Evolutionary conservation across 768 basidiomycete genomes (phyloP), one percentile per base, ranked within the genome.

Genomic region (Lactifluus pinguis): DNA sequence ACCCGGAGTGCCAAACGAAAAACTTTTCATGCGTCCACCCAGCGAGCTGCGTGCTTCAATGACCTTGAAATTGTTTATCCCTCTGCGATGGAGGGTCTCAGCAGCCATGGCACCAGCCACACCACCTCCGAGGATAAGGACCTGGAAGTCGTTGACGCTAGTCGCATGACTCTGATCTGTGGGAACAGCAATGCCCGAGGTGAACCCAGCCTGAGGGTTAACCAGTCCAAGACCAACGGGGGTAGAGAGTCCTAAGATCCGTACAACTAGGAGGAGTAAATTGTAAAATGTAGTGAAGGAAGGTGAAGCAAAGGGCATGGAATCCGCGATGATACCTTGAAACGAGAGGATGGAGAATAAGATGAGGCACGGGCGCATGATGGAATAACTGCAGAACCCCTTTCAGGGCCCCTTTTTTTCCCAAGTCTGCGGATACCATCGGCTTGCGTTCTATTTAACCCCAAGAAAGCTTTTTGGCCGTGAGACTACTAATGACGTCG

Each of bases 91-190:
- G 8, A 86, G 73, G 0, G 83, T 80, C 32, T 80, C 78, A 13
- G 86, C 86, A 10, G 85, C 84, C 39, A 83, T 83, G 19, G 86
- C 72, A 10, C 86, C 86, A 5, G 86, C 72, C 44, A 86, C 78
- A 9, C 86, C 85, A 36, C 83, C 85, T 5, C 86, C 86, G 29
- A 86, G 76, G 54, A 87, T 81, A 44, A 87, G 76, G 14, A 85
- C 78, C 8, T 68, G 74, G 13, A 68, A 67, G 50, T 70, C 66
- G 51, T 61, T 68, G 42, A 70, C 19, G 71, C n/a, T 36, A 36
- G 61, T 52, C 21, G 53, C 8, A 53, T 49, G 60, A 32, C 39
- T 44, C 49, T 47, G 39, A 13, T 42, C 36, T 17, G 44, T 17
- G 19, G 59, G 51, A 41, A 59, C 21, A 39, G 39, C 45, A 30